Conservation (phyloP, 345 rosid genomes). For the Murraya paniculata region DNA sequence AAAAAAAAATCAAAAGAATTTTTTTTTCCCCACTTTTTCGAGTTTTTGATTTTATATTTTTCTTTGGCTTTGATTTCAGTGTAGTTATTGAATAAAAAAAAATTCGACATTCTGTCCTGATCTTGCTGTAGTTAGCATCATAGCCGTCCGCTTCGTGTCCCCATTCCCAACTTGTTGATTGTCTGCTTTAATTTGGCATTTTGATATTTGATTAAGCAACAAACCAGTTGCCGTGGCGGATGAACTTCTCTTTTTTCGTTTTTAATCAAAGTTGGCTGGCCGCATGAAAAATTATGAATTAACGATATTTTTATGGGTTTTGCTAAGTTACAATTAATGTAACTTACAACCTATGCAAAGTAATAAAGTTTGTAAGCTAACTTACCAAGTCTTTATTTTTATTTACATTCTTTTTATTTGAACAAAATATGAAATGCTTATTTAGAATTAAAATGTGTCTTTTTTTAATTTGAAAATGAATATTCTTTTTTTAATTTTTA, state of each 20-base stretch:
- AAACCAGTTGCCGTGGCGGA: neutral
- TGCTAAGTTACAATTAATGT: too few relatives aligned
- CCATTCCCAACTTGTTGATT: neutral
- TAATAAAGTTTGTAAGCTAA: too few relatives aligned
- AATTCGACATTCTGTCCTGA: slow-evolving; percentile 30
- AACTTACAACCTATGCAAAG: too few relatives aligned
- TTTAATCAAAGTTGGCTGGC: neutral
- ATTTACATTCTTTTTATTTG: too few relatives aligned
- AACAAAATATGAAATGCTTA: too few relatives aligned
- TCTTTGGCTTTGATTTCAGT: slow-evolving; percentile 37
- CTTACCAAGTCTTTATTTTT: too few relatives aligned
- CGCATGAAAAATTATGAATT: neutral
- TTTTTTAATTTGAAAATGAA: too few relatives aligned
- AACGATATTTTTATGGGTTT: too few relatives aligned
- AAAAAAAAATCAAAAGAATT: neutral
- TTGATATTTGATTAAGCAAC: neutral
- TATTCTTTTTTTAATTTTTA: too few relatives aligned
- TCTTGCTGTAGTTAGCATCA: slow-evolving; percentile 20
- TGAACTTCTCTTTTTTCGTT: neutral
- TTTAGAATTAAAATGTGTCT: too few relatives aligned
- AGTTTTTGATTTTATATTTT: slow-evolving; percentile 6
- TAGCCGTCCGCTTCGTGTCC: slow-evolving; percentile 21
- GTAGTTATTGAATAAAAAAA: slow-evolving; percentile 32
- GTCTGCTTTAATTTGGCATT: neutral
- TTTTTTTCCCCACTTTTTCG: neutral